phyloP scores from a whole-genome alignment of 768 basidiomycete species.

The Daedalea quercina region DNA sequence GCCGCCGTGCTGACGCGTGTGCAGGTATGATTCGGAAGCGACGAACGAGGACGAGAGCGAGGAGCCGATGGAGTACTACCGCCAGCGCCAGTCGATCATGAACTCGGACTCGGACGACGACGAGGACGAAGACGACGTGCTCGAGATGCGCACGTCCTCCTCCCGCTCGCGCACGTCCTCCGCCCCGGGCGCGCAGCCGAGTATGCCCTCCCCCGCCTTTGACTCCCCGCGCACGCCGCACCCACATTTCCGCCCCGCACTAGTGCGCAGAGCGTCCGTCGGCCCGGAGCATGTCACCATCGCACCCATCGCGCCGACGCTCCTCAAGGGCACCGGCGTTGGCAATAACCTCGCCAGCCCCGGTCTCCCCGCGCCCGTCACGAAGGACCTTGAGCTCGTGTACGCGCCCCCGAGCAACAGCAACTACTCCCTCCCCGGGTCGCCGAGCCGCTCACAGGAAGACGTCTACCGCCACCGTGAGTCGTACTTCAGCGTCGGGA shows the following conservation, averaged over 20 bases:
- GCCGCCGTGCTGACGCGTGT: constrained; percentile 9
- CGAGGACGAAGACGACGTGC: constrained; percentile 46
- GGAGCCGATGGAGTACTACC: constrained; percentile 20
- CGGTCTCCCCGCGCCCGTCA: constrained; percentile 8
- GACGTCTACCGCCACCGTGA: constrained; percentile 30
- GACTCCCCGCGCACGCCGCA: background rate
- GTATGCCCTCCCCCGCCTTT: constrained; percentile 6
- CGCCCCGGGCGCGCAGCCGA: constrained; percentile 26
- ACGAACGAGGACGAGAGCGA: constrained; percentile 45
- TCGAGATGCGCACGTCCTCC: constrained; percentile 53
- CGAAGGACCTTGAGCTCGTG: constrained; percentile 53
- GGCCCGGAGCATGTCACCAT: constrained; percentile 60
- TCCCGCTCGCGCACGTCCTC: constrained; percentile 34
- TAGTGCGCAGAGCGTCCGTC: constrained; percentile 24
- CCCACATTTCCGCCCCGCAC: constrained; percentile 20
- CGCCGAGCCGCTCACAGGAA: constrained; percentile 19
- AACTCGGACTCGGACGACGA: constrained; percentile 24
- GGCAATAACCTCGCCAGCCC: constrained; percentile 31
- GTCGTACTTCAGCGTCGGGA: constrained; percentile 30
- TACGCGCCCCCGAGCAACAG: constrained; percentile 50
- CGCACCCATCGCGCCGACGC: constrained; percentile 70
- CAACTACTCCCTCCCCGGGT: constrained; percentile 21
- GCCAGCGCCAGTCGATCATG: constrained; percentile 1
- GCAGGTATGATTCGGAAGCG: constrained; percentile 62
- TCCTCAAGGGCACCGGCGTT: constrained; percentile 71